Evolutionary conservation across 2,329 filamentous ascomycete species (phyloP), one percentile per base, ranked within the genome.

Genomic region (Zopfia rhizophila): DNA sequence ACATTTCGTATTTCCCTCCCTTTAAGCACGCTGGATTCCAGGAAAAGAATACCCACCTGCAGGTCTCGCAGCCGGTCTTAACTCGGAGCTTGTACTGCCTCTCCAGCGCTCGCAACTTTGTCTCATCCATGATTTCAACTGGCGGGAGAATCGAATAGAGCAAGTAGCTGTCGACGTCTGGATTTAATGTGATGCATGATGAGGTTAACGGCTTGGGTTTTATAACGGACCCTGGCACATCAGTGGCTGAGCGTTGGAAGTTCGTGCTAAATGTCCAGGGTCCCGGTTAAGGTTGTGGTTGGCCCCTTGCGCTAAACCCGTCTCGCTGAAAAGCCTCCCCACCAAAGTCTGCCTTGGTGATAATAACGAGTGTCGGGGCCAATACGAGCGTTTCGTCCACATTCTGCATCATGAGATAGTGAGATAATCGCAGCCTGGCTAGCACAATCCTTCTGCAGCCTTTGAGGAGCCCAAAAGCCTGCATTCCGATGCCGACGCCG

Each of bases 21-120:
- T 13, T 27, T 12, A 19, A 17, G 7, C 12, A 8, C 23, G 19
- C 13, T 42, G 32, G 23, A 14, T 16, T 7, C 10, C 8, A 25
- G 14, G 12, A 25, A 11, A 38, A 24, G 22, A 12, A 16, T 22
- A 19, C 49, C 23, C 51, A 65, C 63, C 62, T 56, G 60, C 63
- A 67, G 13, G 62, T 67, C 38, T 59, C 58, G 33, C 63, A 67
- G 7, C 63, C 62, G 2, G 62, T 65, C 42, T 63, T 67, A 12
- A 65, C 63, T 5, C 63, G 55, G 17, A 67, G 25, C 44, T 62
- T 65, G 42, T 58, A 58, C 43, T 61, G 61, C 25, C 60, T 58
- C 39, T 65, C 63, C 19, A 65, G 44, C 40, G 52, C 53, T 14
- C 63, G 56, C 24, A 64, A 36, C 32, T 60, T 58, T 24, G 39